Evolutionary conservation across 2,329 filamentous ascomycete species (phyloP).

Genomic region (Endothia cerciana): DNA sequence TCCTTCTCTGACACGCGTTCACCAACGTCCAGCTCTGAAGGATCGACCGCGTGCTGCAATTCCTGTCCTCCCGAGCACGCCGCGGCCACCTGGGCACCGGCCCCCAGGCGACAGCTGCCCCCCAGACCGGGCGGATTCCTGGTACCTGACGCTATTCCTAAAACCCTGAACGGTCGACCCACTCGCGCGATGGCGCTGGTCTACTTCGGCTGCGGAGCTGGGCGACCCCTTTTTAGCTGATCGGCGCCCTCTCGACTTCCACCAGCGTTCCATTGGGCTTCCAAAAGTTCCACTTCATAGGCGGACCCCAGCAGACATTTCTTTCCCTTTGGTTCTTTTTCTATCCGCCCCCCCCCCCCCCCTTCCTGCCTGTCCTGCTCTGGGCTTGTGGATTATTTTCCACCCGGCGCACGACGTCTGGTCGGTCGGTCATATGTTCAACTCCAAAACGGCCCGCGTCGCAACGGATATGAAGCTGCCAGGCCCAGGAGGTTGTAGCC

Average conservation of each 20-base stretch:
- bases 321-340: not conserved
- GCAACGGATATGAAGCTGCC: too few species aligned
- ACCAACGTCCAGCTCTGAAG: not conserved
- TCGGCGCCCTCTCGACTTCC: constrained; percentile 2
- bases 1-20: not conserved
- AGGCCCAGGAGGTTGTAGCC: too few species aligned
- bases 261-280: constrained; percentile 12
- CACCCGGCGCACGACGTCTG: too few species aligned
- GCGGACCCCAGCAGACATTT: not conserved
- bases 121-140: not conserved
- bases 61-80: not conserved
- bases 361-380: not conserved
- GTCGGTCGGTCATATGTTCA: too few species aligned
- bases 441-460: too few species aligned
- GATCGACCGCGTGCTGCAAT: not conserved
- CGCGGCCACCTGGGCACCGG: not conserved
- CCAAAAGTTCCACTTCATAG: not conserved
- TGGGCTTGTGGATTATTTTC: too few species aligned
- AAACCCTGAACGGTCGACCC: not conserved
- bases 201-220: not conserved
- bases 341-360: too few species aligned
- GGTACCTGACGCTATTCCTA: constrained; percentile 18
- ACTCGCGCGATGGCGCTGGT: not conserved
- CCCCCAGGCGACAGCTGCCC: not conserved
- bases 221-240: not conserved